Percentiles rank a stretch among this genome's conserved stretches.
Evolutionary conservation across 306 rosid genomes (phyloP).

Genomic region (Coriaria nepalensis): DNA sequence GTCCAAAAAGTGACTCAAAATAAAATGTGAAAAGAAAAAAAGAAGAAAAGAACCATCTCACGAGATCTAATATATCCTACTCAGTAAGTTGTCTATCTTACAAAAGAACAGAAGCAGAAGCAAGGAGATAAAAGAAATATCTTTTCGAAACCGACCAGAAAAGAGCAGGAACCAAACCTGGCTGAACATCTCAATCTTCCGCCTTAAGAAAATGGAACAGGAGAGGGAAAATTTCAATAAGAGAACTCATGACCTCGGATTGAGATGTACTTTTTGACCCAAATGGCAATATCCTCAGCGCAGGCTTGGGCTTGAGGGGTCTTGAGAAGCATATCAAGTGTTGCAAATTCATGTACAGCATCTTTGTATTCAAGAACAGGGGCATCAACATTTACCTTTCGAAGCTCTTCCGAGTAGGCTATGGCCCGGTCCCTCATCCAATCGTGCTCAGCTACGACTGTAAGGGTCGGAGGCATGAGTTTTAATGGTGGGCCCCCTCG

Average conservation of each 20-base stretch:
- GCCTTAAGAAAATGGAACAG: too few species aligned
- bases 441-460: constrained; percentile 87
- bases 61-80: too few species aligned
- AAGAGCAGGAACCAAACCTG: too few species aligned
- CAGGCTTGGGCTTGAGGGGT: constrained; percentile 22
- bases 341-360: constrained; percentile 25
- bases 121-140: too few species aligned
- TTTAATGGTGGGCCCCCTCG: constrained; percentile 62
- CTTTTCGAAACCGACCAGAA: too few species aligned
- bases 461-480: constrained; percentile 85
- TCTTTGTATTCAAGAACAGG: constrained; percentile 19
- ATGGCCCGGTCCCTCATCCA: constrained; percentile 99
- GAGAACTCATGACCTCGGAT: constrained; percentile 25
- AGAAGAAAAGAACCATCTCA: too few species aligned
- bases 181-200: too few species aligned
- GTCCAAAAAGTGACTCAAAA: too few species aligned
- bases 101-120: too few species aligned
- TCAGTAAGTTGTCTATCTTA: too few species aligned
- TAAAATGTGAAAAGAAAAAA: too few species aligned
- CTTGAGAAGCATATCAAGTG: constrained; percentile 22
- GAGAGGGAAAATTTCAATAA: not conserved
- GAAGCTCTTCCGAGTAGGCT: constrained; percentile 37
- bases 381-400: constrained; percentile 20
- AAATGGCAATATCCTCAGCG: constrained; percentile 21
- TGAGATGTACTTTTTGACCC: constrained; percentile 24